These are phyloP conservation scores for Paspalum notatum DNA, from an alignment of 176 grass and related monocot species.

Conservation along the genomic window DNA sequence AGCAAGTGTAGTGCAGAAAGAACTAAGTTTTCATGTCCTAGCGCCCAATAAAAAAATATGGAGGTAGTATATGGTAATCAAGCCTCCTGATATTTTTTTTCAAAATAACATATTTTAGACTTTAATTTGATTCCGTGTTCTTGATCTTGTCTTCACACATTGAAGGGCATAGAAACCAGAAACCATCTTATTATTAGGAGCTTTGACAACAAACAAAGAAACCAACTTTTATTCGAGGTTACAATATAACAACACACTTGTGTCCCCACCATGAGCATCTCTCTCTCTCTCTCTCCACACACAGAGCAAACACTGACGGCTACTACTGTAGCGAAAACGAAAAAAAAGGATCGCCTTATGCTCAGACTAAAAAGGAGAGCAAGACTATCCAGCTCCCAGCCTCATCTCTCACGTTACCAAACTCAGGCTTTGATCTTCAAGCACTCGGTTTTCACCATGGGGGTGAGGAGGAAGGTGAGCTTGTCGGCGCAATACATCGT, in stretches of 20 bases:
- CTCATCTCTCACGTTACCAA: neutral
- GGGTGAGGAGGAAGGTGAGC: conserved; percentile 1
- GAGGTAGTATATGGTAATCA: neutral
- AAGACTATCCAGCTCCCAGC: conserved; percentile 9
- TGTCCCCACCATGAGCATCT: conserved; percentile 27
- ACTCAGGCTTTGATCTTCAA: conserved; percentile 41
- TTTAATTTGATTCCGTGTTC: neutral
- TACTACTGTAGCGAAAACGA: neutral
- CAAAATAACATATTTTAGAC: neutral
- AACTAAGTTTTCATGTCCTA: no score
- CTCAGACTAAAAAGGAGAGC: conserved; percentile 41
- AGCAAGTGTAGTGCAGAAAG: no score
- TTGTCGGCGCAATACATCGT: neutral
- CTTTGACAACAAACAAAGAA: conserved; percentile 25
- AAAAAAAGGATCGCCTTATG: conserved; percentile 32
- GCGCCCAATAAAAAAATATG: no score
- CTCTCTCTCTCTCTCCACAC: neutral
- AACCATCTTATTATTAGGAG: neutral
- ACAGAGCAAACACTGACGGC: neutral
- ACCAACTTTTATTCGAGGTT: conserved; percentile 40
- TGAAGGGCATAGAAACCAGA: neutral
- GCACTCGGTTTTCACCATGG: neutral
- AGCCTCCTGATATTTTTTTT: neutral
- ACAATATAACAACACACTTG: neutral
- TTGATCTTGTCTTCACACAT: neutral